Conservation (phyloP, 306 rosid species). For the Alnus glutinosa region DNA sequence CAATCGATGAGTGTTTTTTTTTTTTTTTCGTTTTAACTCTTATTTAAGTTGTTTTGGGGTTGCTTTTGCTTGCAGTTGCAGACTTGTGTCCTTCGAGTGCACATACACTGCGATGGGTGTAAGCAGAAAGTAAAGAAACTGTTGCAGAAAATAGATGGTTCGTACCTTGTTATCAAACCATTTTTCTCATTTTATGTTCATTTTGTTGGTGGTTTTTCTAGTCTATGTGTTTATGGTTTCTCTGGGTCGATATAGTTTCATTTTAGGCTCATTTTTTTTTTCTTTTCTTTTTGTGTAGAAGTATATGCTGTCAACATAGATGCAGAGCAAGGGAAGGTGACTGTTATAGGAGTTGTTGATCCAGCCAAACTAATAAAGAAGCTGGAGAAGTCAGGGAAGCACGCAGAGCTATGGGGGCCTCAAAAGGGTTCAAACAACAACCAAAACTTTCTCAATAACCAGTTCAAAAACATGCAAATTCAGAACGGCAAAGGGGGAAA, state of each 20-base stretch:
- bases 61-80: slow-evolving; percentile 49
- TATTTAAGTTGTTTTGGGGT: slow-evolving; percentile 16
- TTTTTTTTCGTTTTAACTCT: not conserved
- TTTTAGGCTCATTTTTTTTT: not conserved
- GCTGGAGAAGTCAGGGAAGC: slow-evolving; percentile 62
- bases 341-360: slow-evolving; percentile 56
- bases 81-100: slow-evolving; percentile 75
- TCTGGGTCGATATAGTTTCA: not conserved
- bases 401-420: slow-evolving; percentile 68
- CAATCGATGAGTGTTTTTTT: not conserved
- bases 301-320: slow-evolving; percentile 49
- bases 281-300: slow-evolving; percentile 32
- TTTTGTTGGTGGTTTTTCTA: not conserved
- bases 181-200: not conserved
- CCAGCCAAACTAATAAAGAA: slow-evolving; percentile 56
- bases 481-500: slow-evolving; percentile 47
- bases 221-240: not conserved
- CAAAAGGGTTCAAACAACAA: slow-evolving; percentile 47
- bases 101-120: slow-evolving; percentile 90
- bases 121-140: slow-evolving; percentile 74
- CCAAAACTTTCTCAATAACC: slow-evolving; percentile 45
- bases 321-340: slow-evolving; percentile 62
- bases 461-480: slow-evolving; percentile 64
- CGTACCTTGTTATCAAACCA: not conserved
- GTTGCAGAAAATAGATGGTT: slow-evolving; percentile 90